phyloP scores from a whole-genome alignment of 2,329 filamentous ascomycete species.

The Neofusicoccum cordaticola region DNA sequence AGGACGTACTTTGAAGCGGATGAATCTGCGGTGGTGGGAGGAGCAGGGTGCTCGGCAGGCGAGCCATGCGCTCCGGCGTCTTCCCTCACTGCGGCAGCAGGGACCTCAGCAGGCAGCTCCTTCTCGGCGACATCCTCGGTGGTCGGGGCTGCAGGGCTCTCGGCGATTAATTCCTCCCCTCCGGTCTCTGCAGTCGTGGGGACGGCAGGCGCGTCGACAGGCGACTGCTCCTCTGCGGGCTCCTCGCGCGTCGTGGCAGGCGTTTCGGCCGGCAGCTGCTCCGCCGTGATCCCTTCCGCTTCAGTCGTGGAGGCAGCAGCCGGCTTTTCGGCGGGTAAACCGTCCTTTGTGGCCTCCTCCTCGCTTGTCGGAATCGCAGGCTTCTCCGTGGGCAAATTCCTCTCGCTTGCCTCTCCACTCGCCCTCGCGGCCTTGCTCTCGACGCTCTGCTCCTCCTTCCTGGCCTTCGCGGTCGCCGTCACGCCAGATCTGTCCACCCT shows the following conservation, averaged over 20 bases:
- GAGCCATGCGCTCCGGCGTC: not conserved
- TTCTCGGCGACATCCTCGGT: not conserved
- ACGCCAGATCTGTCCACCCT: slow-evolving; percentile 3
- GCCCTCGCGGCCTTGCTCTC: not conserved
- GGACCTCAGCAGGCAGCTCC: not conserved
- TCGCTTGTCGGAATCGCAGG: slow-evolving; percentile 6
- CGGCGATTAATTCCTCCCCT: not conserved
- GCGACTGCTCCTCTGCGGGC: not conserved
- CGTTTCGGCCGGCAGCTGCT: not conserved
- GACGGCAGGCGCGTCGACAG: not conserved
- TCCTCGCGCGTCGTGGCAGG: not conserved
- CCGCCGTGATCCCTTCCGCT: not conserved
- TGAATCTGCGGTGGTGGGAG: not conserved
- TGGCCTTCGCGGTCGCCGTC: not conserved
- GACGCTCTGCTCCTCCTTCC: not conserved
- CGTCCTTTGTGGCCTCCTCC: slow-evolving; percentile 1
- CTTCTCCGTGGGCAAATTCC: not conserved
- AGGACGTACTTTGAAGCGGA: not conserved
- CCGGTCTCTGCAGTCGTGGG: not conserved
- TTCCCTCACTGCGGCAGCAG: not conserved
- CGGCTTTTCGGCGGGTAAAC: slow-evolving; percentile 14
- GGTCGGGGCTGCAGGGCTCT: not conserved
- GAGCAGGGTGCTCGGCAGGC: not conserved
- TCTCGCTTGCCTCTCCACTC: not conserved
- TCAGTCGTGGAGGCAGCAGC: not conserved